phyloP scores from a whole-genome alignment of 2,329 filamentous ascomycete genomes.

The Colletotrichum eremochloae region DNA sequence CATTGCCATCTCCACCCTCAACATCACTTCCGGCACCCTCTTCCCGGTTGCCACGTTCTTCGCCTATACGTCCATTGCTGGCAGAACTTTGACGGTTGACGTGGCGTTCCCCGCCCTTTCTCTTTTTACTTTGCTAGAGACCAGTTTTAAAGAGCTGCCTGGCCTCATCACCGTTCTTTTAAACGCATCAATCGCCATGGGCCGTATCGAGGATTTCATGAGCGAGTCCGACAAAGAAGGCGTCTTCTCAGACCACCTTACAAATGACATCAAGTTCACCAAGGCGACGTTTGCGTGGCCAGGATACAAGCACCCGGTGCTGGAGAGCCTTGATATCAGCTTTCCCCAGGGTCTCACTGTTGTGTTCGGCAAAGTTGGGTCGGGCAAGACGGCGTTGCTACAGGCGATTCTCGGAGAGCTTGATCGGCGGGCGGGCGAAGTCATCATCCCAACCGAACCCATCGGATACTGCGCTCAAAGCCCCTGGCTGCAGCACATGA shows the following conservation, averaged over 20 bases:
- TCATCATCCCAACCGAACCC: constrained; percentile 62
- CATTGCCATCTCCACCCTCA: constrained; percentile 75
- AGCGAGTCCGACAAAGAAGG: constrained; percentile 81
- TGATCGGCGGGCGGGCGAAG: constrained; percentile 71
- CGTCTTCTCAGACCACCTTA: constrained; percentile 53
- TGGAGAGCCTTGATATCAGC: constrained; percentile 60
- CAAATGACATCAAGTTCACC: constrained; percentile 65
- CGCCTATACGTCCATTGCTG: constrained; percentile 81
- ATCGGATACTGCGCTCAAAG: constrained; percentile 71
- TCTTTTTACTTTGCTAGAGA: constrained; percentile 82
- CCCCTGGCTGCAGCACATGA: constrained; percentile 76
- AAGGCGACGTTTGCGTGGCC: constrained; percentile 86
- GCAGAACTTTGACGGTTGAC: constrained; percentile 78
- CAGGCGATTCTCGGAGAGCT: constrained; percentile 73
- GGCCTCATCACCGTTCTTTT: constrained; percentile 80
- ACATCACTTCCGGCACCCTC: constrained; percentile 77
- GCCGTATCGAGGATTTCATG: constrained; percentile 89
- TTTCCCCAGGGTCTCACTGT: constrained; percentile 67
- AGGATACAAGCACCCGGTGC: constrained; percentile 68
- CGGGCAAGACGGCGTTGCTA: constrained; percentile 72
- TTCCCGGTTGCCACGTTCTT: constrained; percentile 88
- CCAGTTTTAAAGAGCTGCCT: constrained; percentile 80
- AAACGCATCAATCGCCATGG: constrained; percentile 86
- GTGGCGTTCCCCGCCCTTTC: constrained; percentile 89
- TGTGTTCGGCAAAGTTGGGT: constrained; percentile 70